Percentiles rank a stretch among this genome's conserved stretches.
phyloP scores from a whole-genome alignment of 345 rosid species.

The Brassica carinata region DNA sequence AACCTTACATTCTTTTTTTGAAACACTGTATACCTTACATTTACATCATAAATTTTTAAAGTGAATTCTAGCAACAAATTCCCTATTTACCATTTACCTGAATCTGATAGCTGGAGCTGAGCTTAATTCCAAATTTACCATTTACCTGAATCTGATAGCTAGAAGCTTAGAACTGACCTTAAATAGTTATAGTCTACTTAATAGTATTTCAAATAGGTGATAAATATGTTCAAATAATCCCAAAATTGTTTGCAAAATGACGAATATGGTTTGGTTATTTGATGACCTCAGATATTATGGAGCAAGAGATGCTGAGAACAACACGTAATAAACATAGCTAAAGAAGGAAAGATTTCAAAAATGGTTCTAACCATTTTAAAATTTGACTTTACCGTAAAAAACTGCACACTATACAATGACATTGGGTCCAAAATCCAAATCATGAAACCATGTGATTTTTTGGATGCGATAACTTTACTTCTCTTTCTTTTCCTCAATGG shows the following conservation, averaged over 20 bases:
- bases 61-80: neutral
- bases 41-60: neutral
- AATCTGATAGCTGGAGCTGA: neutral
- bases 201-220: neutral
- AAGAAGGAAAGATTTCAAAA: slow-evolving; percentile 12
- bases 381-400: slow-evolving; percentile 26
- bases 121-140: neutral
- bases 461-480: neutral
- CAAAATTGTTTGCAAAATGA: slow-evolving; percentile 13
- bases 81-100: neutral
- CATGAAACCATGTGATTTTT: slow-evolving; percentile 1
- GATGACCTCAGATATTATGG: slow-evolving; percentile 28
- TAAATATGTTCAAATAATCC: neutral
- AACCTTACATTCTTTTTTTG: neutral
- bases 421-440: slow-evolving; percentile 18
- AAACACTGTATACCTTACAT: neutral
- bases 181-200: neutral
- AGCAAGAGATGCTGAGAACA: slow-evolving; percentile 25
- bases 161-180: neutral
- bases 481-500: neutral
- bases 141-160: neutral
- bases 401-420: neutral
- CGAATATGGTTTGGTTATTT: slow-evolving; percentile 22
- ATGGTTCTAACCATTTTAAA: neutral
- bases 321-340: slow-evolving; percentile 33